Evolutionary conservation across 2,329 filamentous ascomycete species (phyloP).

Genomic region (Colletotrichum nymphaeae): DNA sequence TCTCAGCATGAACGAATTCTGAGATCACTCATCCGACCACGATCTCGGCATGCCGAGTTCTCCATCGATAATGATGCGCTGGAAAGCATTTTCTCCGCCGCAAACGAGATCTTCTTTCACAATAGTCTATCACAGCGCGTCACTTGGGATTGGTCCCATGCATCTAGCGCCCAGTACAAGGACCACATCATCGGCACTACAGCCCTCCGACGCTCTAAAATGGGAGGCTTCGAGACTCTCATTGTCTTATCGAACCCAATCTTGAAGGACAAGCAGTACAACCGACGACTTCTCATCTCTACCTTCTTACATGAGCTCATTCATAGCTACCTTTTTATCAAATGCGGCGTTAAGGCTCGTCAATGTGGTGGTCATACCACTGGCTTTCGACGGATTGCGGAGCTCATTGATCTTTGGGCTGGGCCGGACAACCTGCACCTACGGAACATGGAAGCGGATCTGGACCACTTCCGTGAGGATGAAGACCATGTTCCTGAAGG

Average conservation of each 20-base stretch:
- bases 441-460: conserved; percentile 70
- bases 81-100: conserved; percentile 68
- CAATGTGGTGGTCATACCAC: conserved; percentile 69
- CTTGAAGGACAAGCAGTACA: conserved; percentile 66
- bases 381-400: conserved; percentile 69
- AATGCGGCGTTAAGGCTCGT: conserved; percentile 68
- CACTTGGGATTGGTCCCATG: conserved; percentile 70
- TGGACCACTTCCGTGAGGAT: conserved; percentile 62
- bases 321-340: conserved; percentile 74
- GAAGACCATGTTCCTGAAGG: conserved; percentile 37
- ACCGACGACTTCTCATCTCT: conserved; percentile 70
- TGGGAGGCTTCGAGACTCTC: conserved; percentile 69
- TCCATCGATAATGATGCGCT: conserved; percentile 68
- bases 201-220: conserved; percentile 61
- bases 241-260: conserved; percentile 72
- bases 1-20: conserved; percentile 69
- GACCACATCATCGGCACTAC: conserved; percentile 72
- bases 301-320: conserved; percentile 76
- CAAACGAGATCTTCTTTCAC: conserved; percentile 72
- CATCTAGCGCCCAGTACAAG: conserved; percentile 60
- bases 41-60: conserved; percentile 58
- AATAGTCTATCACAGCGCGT: conserved; percentile 68
- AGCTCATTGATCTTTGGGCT: conserved; percentile 71
- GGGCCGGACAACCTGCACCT: conserved; percentile 65
- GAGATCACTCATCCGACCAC: conserved; percentile 66